phyloP scores from a whole-genome alignment of 78 protist genomes.

The Isochrysis galbana region DNA sequence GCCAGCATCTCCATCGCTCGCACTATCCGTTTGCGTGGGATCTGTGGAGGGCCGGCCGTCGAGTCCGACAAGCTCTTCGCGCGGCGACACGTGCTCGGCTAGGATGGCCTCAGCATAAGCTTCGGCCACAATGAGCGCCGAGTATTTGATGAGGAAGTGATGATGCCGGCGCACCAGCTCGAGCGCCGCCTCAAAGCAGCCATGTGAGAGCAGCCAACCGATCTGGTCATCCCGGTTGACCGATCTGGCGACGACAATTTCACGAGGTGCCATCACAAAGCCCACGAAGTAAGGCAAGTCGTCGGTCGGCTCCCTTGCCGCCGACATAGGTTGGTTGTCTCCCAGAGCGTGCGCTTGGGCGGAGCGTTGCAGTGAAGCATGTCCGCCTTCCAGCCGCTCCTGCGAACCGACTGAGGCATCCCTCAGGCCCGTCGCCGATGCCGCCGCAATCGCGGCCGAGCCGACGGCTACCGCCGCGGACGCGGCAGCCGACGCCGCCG shows the following conservation, averaged over 20 bases:
- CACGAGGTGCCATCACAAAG: conserved; percentile 19
- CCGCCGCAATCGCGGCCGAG: background rate
- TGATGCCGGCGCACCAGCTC: background rate
- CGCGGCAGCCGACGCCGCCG: background rate
- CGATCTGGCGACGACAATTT: conserved; percentile 27
- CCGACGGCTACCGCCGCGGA: background rate
- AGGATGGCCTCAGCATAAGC: background rate
- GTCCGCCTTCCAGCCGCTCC: too few species aligned
- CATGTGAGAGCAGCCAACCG: conserved; percentile 9
- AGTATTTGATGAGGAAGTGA: background rate
- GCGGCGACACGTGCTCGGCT: background rate
- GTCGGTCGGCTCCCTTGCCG: background rate
- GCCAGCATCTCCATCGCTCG: background rate
- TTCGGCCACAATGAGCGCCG: background rate
- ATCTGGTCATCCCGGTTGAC: conserved; percentile 13
- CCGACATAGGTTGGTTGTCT: too few species aligned
- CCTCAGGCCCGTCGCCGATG: background rate
- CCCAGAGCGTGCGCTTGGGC: too few species aligned
- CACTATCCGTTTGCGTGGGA: background rate
- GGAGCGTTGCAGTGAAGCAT: too few species aligned
- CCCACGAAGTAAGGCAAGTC: background rate
- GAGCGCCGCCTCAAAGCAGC: conserved; percentile 16
- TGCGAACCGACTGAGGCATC: background rate
- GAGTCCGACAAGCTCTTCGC: background rate
- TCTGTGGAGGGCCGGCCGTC: too few species aligned